Evolutionary conservation across 768 basidiomycete genomes (phyloP).

Genomic region (Hebeloma cylindrosporum): DNA sequence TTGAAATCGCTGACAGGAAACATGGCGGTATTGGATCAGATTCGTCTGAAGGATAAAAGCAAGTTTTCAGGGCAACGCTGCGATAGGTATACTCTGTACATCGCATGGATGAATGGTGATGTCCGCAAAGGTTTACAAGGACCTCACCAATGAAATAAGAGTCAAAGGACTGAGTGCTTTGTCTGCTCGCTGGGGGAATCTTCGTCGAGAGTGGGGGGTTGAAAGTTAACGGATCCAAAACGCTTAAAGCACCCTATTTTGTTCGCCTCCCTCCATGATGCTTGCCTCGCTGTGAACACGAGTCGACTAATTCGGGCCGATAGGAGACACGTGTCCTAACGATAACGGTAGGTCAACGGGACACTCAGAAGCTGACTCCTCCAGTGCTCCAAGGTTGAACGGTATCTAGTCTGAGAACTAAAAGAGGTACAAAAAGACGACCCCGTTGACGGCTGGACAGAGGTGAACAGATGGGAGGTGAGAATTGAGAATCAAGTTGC

Average conservation of each 20-base stretch:
- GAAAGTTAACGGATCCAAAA: conserved; percentile 9
- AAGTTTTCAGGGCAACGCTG: too few species aligned
- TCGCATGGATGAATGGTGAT: not conserved
- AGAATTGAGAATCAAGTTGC: too few species aligned
- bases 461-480: too few species aligned
- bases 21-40: conserved; percentile 29
- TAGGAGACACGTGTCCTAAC: conserved; percentile 17
- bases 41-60: conserved; percentile 1
- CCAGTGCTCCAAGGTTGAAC: not conserved
- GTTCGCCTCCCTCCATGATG: conserved; percentile 15
- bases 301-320: conserved; percentile 20
- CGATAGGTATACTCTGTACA: not conserved
- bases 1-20: conserved; percentile 54
- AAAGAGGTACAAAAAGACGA: too few species aligned
- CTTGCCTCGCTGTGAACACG: conserved; percentile 24
- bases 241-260: conserved; percentile 15
- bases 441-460: too few species aligned
- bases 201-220: conserved; percentile 4
- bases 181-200: not conserved
- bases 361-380: too few species aligned
- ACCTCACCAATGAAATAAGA: not conserved
- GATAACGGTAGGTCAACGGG: conserved; percentile 10
- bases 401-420: too few species aligned
- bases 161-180: too few species aligned
- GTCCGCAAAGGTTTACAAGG: too few species aligned